Percentiles rank a stretch among this genome's conserved stretches.
phyloP scores from a whole-genome alignment of 345 rosid species.

The Kandelia obovata region DNA sequence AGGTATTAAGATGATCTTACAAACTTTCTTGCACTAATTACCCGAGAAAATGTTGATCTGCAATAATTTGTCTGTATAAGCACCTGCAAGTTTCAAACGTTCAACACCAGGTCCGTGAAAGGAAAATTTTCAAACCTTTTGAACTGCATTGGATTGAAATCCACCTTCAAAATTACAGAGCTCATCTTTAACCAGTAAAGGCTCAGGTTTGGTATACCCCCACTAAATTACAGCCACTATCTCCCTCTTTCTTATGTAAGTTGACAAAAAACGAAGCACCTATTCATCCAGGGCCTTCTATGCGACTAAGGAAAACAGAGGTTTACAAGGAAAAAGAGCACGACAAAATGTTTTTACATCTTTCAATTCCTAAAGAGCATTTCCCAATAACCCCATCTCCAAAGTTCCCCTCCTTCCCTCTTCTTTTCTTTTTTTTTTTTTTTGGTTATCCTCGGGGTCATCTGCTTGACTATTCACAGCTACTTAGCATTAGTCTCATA shows the following conservation, averaged over 20 bases:
- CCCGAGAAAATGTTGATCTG: too few relatives aligned
- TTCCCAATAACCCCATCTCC: constrained; percentile 24
- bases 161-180: constrained; percentile 46
- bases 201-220: constrained; percentile 34
- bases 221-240: constrained; percentile 24
- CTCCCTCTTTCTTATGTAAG: constrained; percentile 20
- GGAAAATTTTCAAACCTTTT: constrained; percentile 17
- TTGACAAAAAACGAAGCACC: constrained; percentile 14
- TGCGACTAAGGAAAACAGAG: constrained; percentile 16
- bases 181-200: constrained; percentile 22
- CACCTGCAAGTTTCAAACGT: not conserved
- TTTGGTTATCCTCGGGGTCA: constrained; percentile 21
- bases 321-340: constrained; percentile 7
- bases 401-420: not conserved
- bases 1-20: too few relatives aligned
- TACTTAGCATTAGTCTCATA: constrained; percentile 32
- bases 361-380: constrained; percentile 21
- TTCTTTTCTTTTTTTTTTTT: not conserved
- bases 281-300: constrained; percentile 27
- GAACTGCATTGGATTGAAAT: constrained; percentile 34
- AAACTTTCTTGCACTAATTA: too few relatives aligned
- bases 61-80: not conserved
- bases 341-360: not conserved
- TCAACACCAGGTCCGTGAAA: not conserved
- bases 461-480: constrained; percentile 28